Percentiles rank a stretch among this genome's conserved stretches.
phyloP scores from a whole-genome alignment of 2,329 filamentous ascomycete genomes.

The Torrubiella hemipterigena region DNA sequence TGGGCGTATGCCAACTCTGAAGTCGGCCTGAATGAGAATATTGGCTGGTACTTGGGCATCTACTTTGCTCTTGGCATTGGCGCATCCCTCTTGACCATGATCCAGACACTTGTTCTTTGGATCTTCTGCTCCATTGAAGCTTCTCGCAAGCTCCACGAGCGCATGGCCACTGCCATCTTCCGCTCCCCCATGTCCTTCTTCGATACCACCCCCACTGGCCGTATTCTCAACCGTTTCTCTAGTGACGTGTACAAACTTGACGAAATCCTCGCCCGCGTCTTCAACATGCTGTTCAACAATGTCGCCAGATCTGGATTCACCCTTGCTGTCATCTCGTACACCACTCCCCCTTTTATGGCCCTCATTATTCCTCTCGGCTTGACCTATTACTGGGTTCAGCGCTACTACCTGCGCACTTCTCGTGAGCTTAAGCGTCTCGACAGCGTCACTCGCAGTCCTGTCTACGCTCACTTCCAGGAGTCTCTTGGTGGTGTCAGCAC shows the following conservation, averaged over 20 bases:
- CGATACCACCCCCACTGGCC: slow-evolving; percentile 90
- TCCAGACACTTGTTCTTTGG: slow-evolving; percentile 93
- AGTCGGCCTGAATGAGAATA: slow-evolving; percentile 55
- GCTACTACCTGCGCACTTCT: slow-evolving; percentile 93
- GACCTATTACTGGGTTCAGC: slow-evolving; percentile 86
- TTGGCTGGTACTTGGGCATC: slow-evolving; percentile 85
- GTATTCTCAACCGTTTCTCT: slow-evolving; percentile 93
- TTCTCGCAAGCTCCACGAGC: slow-evolving; percentile 88
- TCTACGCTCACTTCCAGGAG: slow-evolving; percentile 98
- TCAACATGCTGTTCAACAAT: slow-evolving; percentile 91
- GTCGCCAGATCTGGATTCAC: slow-evolving; percentile 68
- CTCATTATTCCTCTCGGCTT: slow-evolving; percentile 70
- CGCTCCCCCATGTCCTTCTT: slow-evolving; percentile 98
- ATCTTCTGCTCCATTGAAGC: slow-evolving; percentile 99
- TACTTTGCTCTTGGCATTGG: slow-evolving; percentile 94
- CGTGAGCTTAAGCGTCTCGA: slow-evolving; percentile 93
- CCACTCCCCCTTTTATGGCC: slow-evolving; percentile 69
- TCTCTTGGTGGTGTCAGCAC: slow-evolving; percentile 88
- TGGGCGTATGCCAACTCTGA: slow-evolving; percentile 76
- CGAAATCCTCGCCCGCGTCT: slow-evolving; percentile 87
- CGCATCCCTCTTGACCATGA: slow-evolving; percentile 68
- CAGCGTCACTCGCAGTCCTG: slow-evolving; percentile 88
- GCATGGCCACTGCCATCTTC: slow-evolving; percentile 96
- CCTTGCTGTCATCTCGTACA: slow-evolving; percentile 68
- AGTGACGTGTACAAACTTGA: slow-evolving; percentile 74